These are phyloP conservation scores for Verticillium nubilum DNA, from an alignment of 2,329 filamentous ascomycete species.

Conservation along the genomic window DNA sequence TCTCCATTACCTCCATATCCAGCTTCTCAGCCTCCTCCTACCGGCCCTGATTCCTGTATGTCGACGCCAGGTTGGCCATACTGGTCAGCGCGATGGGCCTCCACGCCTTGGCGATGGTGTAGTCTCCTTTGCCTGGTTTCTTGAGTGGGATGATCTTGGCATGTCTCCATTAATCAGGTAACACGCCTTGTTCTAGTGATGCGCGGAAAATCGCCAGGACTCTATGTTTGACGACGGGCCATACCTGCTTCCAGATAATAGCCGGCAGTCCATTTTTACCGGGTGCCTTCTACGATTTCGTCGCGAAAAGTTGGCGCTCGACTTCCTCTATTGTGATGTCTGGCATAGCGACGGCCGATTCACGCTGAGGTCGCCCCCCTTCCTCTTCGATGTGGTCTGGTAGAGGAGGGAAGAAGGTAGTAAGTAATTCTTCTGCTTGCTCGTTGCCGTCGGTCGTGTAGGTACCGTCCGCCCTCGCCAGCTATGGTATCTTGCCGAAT, in stretches of 20 bases:
- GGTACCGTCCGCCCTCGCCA: conserved; percentile 12
- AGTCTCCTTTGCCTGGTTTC: conserved; percentile 20
- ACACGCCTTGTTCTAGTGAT: conserved; percentile 3
- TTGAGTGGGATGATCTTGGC: conserved; percentile 21
- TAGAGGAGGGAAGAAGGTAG: conserved; percentile 14
- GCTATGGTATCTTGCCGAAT: conserved; percentile 17
- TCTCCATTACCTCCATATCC: too few relatives aligned
- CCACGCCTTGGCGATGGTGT: conserved; percentile 18
- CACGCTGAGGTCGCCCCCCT: conserved; percentile 10
- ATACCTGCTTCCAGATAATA: conserved; percentile 13
- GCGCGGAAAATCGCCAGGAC: conserved; percentile 11
- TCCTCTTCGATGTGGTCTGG: conserved; percentile 14
- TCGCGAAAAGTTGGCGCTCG: conserved; percentile 11
- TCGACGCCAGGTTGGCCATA: too few relatives aligned
- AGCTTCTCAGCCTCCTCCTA: too few relatives aligned
- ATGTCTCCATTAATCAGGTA: background rate
- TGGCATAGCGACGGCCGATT: background rate
- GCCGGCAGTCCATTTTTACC: conserved; percentile 14
- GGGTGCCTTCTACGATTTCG: conserved; percentile 14
- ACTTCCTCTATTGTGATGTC: conserved; percentile 15
- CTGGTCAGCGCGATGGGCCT: conserved; percentile 21
- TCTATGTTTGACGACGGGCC: conserved; percentile 6
- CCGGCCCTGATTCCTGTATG: too few relatives aligned
- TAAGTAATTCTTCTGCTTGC: conserved; percentile 14
- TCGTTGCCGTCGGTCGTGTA: conserved; percentile 8